Conservation (phyloP, 441 rosid species). For the Corymbia calophylla region DNA sequence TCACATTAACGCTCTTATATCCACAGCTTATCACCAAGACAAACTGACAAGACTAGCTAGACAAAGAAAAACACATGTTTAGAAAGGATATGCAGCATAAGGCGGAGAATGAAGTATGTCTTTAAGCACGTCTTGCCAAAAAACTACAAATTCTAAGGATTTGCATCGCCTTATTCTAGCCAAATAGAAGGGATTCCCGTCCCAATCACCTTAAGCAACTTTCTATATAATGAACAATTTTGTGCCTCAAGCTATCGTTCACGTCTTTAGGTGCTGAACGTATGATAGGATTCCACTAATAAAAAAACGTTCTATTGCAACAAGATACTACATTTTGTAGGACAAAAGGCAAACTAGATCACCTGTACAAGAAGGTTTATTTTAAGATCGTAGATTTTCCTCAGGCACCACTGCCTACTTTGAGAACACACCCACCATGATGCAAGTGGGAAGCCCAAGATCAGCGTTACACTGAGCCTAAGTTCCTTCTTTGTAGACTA, state of each 20-base stretch:
- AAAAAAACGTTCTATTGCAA: neutral
- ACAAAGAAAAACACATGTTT: neutral
- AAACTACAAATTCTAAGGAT: neutral
- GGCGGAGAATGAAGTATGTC: neutral
- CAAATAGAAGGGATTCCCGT: neutral
- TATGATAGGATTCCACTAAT: neutral
- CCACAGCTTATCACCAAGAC: neutral
- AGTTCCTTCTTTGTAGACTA: neutral
- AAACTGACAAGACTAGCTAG: neutral
- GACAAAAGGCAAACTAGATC: neutral
- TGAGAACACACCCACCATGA: neutral
- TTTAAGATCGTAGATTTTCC: neutral
- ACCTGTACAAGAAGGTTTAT: neutral
- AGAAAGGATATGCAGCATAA: neutral
- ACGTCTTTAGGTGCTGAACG: neutral
- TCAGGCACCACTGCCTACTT: neutral
- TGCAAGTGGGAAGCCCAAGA: neutral
- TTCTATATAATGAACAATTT: neutral
- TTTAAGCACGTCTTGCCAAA: neutral
- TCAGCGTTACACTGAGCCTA: neutral
- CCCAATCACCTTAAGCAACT: neutral
- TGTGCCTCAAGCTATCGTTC: neutral
- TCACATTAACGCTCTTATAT: neutral
- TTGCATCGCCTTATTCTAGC: neutral
- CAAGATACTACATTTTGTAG: neutral